Base-by-base conservation (phyloP, 2,329 filamentous ascomycete genomes). In the Arthroderma sp. region DNA sequence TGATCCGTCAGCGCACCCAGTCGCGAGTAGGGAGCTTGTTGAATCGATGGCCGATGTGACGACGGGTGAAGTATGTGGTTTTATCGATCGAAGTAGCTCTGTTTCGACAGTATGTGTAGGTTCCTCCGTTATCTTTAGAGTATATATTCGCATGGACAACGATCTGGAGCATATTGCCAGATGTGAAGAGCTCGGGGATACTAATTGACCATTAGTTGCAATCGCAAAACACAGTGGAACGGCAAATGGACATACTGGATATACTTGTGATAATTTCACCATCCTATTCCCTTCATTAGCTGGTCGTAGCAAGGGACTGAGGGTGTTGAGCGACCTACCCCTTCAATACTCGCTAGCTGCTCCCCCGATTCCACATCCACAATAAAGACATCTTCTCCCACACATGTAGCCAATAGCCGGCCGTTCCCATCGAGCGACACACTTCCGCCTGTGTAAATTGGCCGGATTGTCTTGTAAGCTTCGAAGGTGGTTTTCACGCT, bases 61-160 rank as follows among this genome's bases (percentile, higher is more conserved):
- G 1, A 96, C 87, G 0, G 93, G 91, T 2, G 89, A 88, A 0
- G 79, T 75, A 60, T 96, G 91, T 5, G 91, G 87, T 62, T 94
- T 95, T 30, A 95, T 65, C 3, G 86, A 88, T 55, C 87, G 79
- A 10, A 84, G 62, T 10, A 93, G 77, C 41, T 81, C 78, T 15
- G 80, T 66, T 43, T 80, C 75, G 49, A 88, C 72, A 4, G 70
- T 65, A 39, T 70, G 70, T 33, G 75, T 71, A 15, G 75, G 70
- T 29, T 70, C 62, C 43, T 69, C 68, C 15, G 77, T 76, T 28
- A 72, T 68, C 42, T 74, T 73, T 28, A 98, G 71, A 11, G 82
- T 68, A 66, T 86, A 96, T 53, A 96, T 87, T 58, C 85, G 83
- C 87, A 96, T 93, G 5, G 87, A 88, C 44, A 95, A 73, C n/a